phyloP scores from a whole-genome alignment of 495 filamentous ascomycete genomes.

The Trypethelium eluteriae region DNA sequence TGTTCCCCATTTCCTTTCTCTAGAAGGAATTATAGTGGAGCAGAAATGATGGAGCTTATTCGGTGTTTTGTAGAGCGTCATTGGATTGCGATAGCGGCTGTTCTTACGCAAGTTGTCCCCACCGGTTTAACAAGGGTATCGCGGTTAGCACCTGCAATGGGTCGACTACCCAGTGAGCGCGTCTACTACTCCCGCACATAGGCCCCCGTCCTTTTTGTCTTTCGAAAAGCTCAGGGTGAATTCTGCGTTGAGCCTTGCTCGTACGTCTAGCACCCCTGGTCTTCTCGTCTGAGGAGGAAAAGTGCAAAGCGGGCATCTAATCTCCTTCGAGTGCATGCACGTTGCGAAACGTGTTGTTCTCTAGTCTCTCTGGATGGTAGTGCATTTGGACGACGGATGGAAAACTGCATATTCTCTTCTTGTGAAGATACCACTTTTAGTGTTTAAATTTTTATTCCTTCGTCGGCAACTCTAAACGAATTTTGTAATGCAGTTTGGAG shows the following conservation, averaged over 20 bases:
- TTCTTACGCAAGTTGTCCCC: not conserved
- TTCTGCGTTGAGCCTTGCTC: not conserved
- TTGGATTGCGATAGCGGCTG: constrained; percentile 28
- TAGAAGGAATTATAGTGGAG: not conserved
- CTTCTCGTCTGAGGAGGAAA: not conserved
- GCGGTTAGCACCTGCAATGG: not conserved
- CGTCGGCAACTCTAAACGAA: no score
- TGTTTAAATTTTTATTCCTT: constrained; percentile 12
- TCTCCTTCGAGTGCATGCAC: not conserved
- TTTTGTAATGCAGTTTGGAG: no score
- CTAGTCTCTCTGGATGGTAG: not conserved
- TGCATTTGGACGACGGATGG: not conserved
- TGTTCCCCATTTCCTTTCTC: constrained; percentile 5
- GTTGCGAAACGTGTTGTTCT: not conserved
- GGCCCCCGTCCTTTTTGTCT: not conserved
- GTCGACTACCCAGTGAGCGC: no score
- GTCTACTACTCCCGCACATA: not conserved
- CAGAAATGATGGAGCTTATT: not conserved
- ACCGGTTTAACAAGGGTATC: not conserved
- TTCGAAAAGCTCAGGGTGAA: not conserved
- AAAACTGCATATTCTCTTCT: not conserved
- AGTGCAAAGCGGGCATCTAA: not conserved
- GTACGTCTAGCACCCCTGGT: not conserved
- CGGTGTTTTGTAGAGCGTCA: constrained; percentile 28
- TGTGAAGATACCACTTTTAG: constrained; percentile 7